Evolutionary conservation across 768 basidiomycete species (phyloP).

Genomic region (Boletus eberwhitei): DNA sequence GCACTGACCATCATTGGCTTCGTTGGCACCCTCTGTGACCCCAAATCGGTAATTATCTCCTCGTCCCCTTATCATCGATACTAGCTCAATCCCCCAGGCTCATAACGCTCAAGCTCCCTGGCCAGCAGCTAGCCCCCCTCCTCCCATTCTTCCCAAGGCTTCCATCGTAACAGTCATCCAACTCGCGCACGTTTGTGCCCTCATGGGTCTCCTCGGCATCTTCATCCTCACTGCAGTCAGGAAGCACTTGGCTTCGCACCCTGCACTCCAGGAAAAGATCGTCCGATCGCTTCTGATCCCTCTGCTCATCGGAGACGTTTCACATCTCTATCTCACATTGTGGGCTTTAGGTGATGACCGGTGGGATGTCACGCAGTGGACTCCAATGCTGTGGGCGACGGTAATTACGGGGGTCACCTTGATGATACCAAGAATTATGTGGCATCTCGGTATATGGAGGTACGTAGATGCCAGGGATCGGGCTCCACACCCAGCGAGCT

Average conservation of each 20-base stretch:
- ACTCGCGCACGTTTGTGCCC: slow-evolving; percentile 73
- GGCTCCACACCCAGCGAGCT: neutral
- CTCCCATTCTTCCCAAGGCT: slow-evolving; percentile 50
- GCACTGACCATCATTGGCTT: slow-evolving; percentile 61
- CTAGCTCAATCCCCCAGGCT: slow-evolving; percentile 39
- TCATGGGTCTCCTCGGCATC: slow-evolving; percentile 67
- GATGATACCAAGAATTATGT: slow-evolving; percentile 66
- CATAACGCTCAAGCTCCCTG: slow-evolving; percentile 78
- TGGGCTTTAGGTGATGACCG: slow-evolving; percentile 74
- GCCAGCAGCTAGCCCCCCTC: slow-evolving; percentile 47
- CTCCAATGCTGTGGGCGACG: slow-evolving; percentile 67
- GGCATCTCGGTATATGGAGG: slow-evolving; percentile 73
- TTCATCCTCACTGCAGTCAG: slow-evolving; percentile 63
- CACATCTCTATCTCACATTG: slow-evolving; percentile 64
- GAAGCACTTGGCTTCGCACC: slow-evolving; percentile 53
- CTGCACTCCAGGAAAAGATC: slow-evolving; percentile 70
- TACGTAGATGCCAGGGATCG: slow-evolving; percentile 68
- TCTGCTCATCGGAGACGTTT: slow-evolving; percentile 64
- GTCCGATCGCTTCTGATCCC: slow-evolving; percentile 61
- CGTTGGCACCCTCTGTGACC: slow-evolving; percentile 63
- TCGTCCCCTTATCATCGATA: neutral
- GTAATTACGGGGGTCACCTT: slow-evolving; percentile 59
- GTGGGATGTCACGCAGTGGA: slow-evolving; percentile 63
- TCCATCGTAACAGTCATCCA: slow-evolving; percentile 70
- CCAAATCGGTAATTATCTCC: slow-evolving; percentile 48